Evolutionary conservation across 345 rosid species (phyloP).

Genomic region (Rhizophora mangle): DNA sequence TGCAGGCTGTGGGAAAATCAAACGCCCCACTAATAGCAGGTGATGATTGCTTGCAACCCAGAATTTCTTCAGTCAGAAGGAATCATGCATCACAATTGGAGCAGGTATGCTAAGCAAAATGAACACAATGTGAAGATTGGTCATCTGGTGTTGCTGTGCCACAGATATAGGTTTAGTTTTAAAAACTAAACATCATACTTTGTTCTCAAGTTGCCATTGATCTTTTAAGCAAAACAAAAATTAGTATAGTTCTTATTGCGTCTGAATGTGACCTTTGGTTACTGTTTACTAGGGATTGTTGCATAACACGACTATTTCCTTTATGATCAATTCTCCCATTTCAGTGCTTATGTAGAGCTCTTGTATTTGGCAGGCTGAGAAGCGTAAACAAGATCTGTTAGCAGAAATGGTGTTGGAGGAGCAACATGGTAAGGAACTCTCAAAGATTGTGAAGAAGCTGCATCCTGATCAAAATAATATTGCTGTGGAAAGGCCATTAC

Average conservation of each 20-base stretch:
- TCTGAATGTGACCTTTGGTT: no score
- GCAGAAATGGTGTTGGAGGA: slow-evolving; percentile 69
- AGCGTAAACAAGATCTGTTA: slow-evolving; percentile 63
- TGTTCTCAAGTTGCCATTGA: no score
- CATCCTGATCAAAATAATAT: slow-evolving; percentile 46
- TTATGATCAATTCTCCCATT: no score
- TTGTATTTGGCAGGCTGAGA: slow-evolving; percentile 54
- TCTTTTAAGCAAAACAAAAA: no score
- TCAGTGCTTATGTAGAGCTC: no score
- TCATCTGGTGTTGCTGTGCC: background rate
- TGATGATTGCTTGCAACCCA: slow-evolving; percentile 33
- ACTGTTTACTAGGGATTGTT: no score
- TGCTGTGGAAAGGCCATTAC: slow-evolving; percentile 38
- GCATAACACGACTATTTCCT: no score
- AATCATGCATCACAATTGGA: slow-evolving; percentile 53
- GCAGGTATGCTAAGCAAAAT: slow-evolving; percentile 40
- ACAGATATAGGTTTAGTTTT: background rate
- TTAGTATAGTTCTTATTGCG: no score
- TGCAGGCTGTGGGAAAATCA: slow-evolving; percentile 53
- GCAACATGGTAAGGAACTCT: slow-evolving; percentile 58
- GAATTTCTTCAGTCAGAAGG: slow-evolving; percentile 44
- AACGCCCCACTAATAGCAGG: slow-evolving; percentile 33
- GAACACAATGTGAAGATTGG: background rate
- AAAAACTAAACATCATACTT: no score
- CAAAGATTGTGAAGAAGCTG: slow-evolving; percentile 56